phyloP scores from a whole-genome alignment of 1,284 basidiomycete species.

The Mycena sp. region DNA sequence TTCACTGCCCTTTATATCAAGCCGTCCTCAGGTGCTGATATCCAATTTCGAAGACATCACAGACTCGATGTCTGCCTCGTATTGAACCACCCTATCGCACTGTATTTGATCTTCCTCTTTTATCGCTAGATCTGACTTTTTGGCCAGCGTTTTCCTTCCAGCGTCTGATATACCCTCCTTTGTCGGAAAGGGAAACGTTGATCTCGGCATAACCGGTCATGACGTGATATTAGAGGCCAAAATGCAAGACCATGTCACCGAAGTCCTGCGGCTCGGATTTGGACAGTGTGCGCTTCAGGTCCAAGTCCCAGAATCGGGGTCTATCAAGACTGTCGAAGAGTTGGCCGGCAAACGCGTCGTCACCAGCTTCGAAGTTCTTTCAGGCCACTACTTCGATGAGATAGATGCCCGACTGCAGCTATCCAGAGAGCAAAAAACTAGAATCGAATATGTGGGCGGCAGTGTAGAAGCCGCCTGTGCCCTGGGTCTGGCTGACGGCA shows the following conservation, averaged over 20 bases:
- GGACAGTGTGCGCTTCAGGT: conserved; percentile 96
- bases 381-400: conserved; percentile 81
- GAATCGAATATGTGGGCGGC: conserved; percentile 96
- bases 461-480: conserved; percentile 99
- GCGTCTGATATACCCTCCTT: conserved; percentile 98
- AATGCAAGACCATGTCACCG: conserved; percentile 81
- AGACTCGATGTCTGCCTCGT: conserved; percentile 94
- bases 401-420: conserved; percentile 74
- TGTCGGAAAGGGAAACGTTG: conserved; percentile 97
- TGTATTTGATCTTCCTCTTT: conserved; percentile 58
- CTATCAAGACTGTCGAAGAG: conserved; percentile 78
- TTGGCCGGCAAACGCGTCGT: conserved; percentile 94
- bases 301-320: conserved; percentile 87
- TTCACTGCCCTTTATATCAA: not conserved
- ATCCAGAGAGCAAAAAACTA: conserved; percentile 66
- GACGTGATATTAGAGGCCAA: conserved; percentile 95
- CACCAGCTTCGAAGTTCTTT: conserved; percentile 92
- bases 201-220: conserved; percentile 94
- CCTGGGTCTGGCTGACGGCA: conserved; percentile 96
- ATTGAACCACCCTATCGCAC: conserved; percentile 92
- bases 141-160: conserved; percentile 96
- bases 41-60: conserved; percentile 92
- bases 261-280: conserved; percentile 89
- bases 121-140: conserved; percentile 3
- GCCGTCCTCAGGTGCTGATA: conserved; percentile 85